A percentile compares a stretch with the other conserved stretches of the same genome.
Conservation (phyloP, 208 protist genomes). For the Angomonas desouzai region DNA sequence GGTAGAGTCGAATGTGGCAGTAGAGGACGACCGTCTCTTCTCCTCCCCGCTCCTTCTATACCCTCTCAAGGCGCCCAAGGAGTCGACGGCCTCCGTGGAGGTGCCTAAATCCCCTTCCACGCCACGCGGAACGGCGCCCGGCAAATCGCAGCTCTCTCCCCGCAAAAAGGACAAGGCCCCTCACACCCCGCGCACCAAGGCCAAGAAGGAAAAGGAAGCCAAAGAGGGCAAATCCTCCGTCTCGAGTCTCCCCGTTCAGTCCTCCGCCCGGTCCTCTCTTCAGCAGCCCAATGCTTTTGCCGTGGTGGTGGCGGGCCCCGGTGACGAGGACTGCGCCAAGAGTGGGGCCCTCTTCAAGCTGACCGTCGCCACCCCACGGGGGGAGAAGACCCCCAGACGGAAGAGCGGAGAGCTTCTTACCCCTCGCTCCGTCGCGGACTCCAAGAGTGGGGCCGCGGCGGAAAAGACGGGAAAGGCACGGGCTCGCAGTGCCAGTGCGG, state of each 20-base stretch:
- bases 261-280: neutral
- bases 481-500: constrained; percentile 6
- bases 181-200: constrained; percentile 10
- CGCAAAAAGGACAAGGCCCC: constrained; percentile 11
- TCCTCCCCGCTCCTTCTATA: constrained; percentile 20
- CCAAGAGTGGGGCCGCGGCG: neutral
- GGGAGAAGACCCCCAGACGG: neutral
- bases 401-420: neutral
- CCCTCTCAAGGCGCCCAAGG: neutral
- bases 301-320: neutral
- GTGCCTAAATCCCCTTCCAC: constrained; percentile 8
- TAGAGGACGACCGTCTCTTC: constrained; percentile 21
- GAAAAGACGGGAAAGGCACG: neutral
- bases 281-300: neutral
- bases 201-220: constrained; percentile 4
- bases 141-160: neutral
- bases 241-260: neutral
- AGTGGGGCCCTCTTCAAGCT: constrained; percentile 4
- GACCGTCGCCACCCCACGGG: neutral
- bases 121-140: neutral
- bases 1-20: constrained; percentile 6
- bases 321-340: constrained; percentile 6
- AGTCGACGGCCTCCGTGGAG: neutral
- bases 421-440: constrained; percentile 1
- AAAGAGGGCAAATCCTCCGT: constrained; percentile 1